Evolutionary conservation across 768 basidiomycete species (phyloP).

Genomic region (Trametes villosa): DNA sequence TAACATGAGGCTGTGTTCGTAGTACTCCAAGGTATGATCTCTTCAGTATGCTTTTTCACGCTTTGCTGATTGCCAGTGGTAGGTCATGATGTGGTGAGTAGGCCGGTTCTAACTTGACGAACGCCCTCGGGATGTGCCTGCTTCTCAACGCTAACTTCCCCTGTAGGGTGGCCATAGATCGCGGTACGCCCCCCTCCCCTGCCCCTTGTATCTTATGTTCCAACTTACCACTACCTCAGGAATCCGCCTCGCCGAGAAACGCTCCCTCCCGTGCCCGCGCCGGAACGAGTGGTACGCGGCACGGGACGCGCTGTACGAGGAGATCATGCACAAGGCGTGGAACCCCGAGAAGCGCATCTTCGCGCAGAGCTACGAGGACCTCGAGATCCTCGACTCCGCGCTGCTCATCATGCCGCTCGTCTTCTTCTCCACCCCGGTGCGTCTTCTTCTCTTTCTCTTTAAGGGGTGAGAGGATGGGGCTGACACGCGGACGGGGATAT

Average conservation of each 20-base stretch:
- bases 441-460: slow-evolving; percentile 31
- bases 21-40: slow-evolving; percentile 80
- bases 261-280: slow-evolving; percentile 85
- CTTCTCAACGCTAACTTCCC: neutral
- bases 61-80: slow-evolving; percentile 13
- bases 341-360: slow-evolving; percentile 71
- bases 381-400: slow-evolving; percentile 79
- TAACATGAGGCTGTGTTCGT: neutral
- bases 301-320: slow-evolving; percentile 88
- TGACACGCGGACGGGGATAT: neutral
- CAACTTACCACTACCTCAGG: slow-evolving; percentile 41
- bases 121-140: neutral
- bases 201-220: neutral
- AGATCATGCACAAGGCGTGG: slow-evolving; percentile 91
- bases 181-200: slow-evolving; percentile 53
- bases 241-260: slow-evolving; percentile 91
- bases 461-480: neutral
- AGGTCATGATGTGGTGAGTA: slow-evolving; percentile 89
- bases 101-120: neutral
- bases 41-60: neutral
- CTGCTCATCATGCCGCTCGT: slow-evolving; percentile 92
- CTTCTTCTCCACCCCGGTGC: slow-evolving; percentile 84
- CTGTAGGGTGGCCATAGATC: slow-evolving; percentile 90
- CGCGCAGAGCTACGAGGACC: slow-evolving; percentile 91
- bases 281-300: slow-evolving; percentile 72